These are phyloP conservation scores for Phytopythium helicoides DNA, from an alignment of 352 stramenopile species.

Conservation along the genomic window DNA sequence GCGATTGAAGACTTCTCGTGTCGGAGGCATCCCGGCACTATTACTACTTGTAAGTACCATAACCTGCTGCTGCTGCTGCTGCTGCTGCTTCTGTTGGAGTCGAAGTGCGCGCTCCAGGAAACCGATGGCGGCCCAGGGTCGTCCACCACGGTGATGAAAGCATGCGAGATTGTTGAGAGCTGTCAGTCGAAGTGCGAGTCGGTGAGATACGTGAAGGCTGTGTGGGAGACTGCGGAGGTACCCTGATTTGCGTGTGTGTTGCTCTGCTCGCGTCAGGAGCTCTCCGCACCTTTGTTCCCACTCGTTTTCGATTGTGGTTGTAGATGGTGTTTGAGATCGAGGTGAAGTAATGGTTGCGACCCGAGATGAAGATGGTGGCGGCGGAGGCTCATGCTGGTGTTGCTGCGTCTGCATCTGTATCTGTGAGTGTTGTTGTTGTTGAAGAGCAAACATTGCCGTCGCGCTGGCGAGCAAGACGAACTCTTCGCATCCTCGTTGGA, in stretches of 20 bases:
- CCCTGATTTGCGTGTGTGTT: slow-evolving; percentile 44
- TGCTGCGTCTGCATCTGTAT: too few species aligned
- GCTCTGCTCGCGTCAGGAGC: slow-evolving; percentile 41
- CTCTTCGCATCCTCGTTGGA: slow-evolving; percentile 62
- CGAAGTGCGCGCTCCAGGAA: slow-evolving; percentile 49
- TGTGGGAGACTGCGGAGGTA: slow-evolving; percentile 31
- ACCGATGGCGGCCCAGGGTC: slow-evolving; percentile 34
- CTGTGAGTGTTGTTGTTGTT: too few species aligned
- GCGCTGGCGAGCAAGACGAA: slow-evolving; percentile 64
- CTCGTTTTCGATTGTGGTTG: neutral
- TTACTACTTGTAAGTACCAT: too few species aligned
- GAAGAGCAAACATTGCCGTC: slow-evolving; percentile 45
- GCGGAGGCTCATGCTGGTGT: neutral
- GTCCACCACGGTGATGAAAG: slow-evolving; percentile 40
- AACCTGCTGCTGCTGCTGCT: too few species aligned
- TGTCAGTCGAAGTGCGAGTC: slow-evolving; percentile 38
- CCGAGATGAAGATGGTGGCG: slow-evolving; percentile 4
- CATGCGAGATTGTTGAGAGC: slow-evolving; percentile 73
- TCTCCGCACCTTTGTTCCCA: slow-evolving; percentile 17
- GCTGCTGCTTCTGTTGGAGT: slow-evolving; percentile 35
- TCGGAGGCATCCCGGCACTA: neutral
- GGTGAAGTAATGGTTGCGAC: neutral
- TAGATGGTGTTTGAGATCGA: neutral
- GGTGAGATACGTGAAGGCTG: slow-evolving; percentile 15
- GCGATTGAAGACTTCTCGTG: slow-evolving; percentile 5